These are phyloP conservation scores for Trichosporon coremiiforme DNA, from an alignment of 1,284 basidiomycete genomes.

Conservation along the genomic window DNA sequence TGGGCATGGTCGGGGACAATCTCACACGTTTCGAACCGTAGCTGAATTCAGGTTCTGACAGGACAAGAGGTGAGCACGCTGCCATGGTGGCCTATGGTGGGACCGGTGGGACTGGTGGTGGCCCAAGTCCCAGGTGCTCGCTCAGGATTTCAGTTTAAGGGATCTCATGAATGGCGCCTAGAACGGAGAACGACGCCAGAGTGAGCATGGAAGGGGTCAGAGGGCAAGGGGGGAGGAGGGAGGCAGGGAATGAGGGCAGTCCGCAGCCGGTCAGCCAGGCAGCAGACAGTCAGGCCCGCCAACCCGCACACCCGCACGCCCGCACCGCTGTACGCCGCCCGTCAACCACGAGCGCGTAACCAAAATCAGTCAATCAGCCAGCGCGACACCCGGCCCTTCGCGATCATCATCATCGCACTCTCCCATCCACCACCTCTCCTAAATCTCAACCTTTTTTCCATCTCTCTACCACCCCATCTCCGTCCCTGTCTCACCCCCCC, in stretches of 20 bases:
- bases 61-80: neutral
- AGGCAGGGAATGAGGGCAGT: conserved; percentile 8
- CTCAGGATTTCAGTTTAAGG: conserved; percentile 19
- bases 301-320: neutral
- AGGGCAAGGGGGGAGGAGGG: neutral
- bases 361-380: conserved; percentile 18
- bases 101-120: no score
- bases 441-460: neutral
- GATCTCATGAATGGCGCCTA: conserved; percentile 17
- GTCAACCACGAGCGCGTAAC: conserved; percentile 6
- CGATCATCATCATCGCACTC: conserved; percentile 15
- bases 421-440: neutral
- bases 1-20: neutral
- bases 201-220: no score
- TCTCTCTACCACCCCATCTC: no score
- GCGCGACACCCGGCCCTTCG: conserved; percentile 16
- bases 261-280: neutral
- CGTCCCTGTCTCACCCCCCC: neutral
- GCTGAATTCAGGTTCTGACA: conserved; percentile 13
- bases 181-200: conserved; percentile 5
- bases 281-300: neutral
- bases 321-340: neutral
- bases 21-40: conserved; percentile 14
- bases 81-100: no score
- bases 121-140: neutral